Evolutionary conservation across 75 land plant species (phyloP).

Genomic region (Picea glauca): DNA sequence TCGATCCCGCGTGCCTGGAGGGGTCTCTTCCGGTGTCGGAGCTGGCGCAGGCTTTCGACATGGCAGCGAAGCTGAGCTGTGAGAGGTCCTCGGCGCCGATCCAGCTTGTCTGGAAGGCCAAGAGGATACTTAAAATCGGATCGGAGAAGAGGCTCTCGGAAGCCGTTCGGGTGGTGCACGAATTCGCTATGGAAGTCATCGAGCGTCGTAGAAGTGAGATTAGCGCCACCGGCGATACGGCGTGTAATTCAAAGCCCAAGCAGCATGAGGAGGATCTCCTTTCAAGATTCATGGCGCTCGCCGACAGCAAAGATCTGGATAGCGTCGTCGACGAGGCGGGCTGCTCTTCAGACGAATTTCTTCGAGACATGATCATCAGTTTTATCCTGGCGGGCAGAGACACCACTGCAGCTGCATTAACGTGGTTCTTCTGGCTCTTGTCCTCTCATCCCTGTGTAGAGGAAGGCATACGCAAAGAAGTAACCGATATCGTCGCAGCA

Average conservation of each 20-base stretch:
- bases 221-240: not conserved
- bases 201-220: constrained; percentile 7
- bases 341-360: constrained; percentile 12
- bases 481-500: not conserved
- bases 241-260: no score
- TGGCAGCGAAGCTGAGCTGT: no score
- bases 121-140: no score
- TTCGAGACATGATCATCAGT: constrained; percentile 39
- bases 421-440: constrained; percentile 66
- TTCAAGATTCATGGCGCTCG: constrained; percentile 34
- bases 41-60: no score
- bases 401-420: constrained; percentile 35
- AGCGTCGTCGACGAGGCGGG: not conserved
- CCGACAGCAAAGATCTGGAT: constrained; percentile 1
- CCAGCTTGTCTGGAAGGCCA: no score
- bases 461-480: constrained; percentile 18
- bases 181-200: no score
- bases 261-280: constrained; percentile 19
- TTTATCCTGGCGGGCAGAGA: constrained; percentile 62
- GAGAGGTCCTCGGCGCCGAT: no score
- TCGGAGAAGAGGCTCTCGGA: no score
- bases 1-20: constrained; percentile 13
- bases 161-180: no score
- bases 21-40: no score
- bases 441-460: constrained; percentile 27